Evolutionary conservation across 257 asterid species (phyloP), one percentile per base, ranked within the genome.

Genomic region (Solanum tacnaense): DNA sequence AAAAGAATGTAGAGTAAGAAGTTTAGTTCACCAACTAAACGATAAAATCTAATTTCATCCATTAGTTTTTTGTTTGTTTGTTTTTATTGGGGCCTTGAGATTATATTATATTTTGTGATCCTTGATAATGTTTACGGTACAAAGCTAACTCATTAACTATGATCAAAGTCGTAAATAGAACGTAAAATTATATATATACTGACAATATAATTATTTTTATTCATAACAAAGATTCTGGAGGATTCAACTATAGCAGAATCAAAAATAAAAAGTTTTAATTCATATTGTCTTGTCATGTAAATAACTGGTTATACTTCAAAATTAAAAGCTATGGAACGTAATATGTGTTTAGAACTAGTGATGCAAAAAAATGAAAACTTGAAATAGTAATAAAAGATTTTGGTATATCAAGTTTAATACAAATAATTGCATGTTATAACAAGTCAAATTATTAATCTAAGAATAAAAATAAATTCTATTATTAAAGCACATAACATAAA

Each of bases 1-100:
- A 60, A 60, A 65, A 65, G 71, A 65, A 65, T 65, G 71, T n/a
- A 65, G 65, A n/a, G 72, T 39, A 44, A 72, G 76, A 58, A 91
- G 91, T 90, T 92, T 94, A 90, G 96, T 94, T 94, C 93, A 94
- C 93, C 97, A 88, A 94, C 96, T 92, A 92, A 91, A 92, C 94
- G 25, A 89, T 89, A 49, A 84, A 82, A 75, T 79, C 72, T 56
- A 29, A 44, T 49, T 29, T 82, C 71, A 49, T 13, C 2, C 71
- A 82, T 89, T 60, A 78, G 36, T 68, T 79, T 39, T 56, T 39
- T 52, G 5, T 4, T 56, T 6, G 1, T 46, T 44, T 4, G 20
- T 56, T 56, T 6, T 56, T 56, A 56, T 56, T 56, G 65, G 62
- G 65, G 25, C 25, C 12, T 3, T 83, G 23, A 58, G 75, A 56